A percentile compares a stretch with the other conserved stretches of the same genome.
phyloP scores from a whole-genome alignment of 371 early-diverging fungal genomes.

The Mortierella sp. region DNA sequence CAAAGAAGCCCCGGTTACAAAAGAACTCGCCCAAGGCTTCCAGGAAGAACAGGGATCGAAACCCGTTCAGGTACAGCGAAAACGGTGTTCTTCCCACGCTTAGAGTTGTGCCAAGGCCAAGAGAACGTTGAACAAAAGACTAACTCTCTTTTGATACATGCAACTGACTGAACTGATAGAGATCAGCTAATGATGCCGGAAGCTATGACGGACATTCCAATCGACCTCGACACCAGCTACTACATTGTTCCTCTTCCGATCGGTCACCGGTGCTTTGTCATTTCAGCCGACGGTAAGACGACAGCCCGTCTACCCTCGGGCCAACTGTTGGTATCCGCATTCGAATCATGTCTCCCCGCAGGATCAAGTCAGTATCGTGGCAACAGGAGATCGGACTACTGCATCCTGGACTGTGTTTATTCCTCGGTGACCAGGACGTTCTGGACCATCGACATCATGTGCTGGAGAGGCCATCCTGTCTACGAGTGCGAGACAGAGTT shows the following conservation, averaged over 20 bases:
- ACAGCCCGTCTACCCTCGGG: slow-evolving; percentile 52
- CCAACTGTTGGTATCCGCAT: slow-evolving; percentile 58
- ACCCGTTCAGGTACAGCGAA: slow-evolving; percentile 56
- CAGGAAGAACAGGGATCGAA: slow-evolving; percentile 28
- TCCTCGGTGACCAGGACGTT: slow-evolving; percentile 68
- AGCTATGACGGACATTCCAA: slow-evolving; percentile 65
- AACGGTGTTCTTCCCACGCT: background rate
- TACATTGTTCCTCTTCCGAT: slow-evolving; percentile 67
- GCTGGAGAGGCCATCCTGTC: slow-evolving; percentile 74
- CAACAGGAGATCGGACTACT: slow-evolving; percentile 63
- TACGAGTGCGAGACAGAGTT: slow-evolving; percentile 76
- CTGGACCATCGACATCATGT: slow-evolving; percentile 75
- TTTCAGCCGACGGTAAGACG: slow-evolving; percentile 65
- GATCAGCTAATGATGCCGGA: slow-evolving; percentile 76
- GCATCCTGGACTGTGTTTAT: slow-evolving; percentile 74
- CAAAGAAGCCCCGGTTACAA: slow-evolving; percentile 52
- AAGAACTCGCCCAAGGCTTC: slow-evolving; percentile 19
- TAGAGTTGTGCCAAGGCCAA: too few relatives aligned
- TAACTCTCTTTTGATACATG: background rate
- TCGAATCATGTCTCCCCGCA: slow-evolving; percentile 71
- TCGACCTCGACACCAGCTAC: slow-evolving; percentile 66
- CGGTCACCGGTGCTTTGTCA: slow-evolving; percentile 73
- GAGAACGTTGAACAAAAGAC: background rate
- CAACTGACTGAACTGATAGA: too few relatives aligned
- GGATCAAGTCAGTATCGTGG: slow-evolving; percentile 63